Evolutionary conservation across 805 yeast genomes (phyloP).

Genomic region (Saccharomycopsis schoenii): DNA sequence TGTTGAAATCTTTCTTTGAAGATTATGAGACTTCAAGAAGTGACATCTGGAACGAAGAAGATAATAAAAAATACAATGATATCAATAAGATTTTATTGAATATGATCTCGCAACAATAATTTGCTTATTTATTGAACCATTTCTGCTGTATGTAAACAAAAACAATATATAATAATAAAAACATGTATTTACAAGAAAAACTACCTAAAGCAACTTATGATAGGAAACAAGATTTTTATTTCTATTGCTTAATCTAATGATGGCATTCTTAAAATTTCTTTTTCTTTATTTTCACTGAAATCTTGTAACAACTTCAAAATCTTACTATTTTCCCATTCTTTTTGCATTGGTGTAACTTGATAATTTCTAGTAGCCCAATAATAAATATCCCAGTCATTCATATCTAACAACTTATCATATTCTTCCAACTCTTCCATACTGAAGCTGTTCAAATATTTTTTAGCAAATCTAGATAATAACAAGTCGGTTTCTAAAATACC

Average conservation of each 20-base stretch:
- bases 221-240: too few relatives aligned
- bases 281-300: conserved; percentile 61
- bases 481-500: conserved; percentile 93
- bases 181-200: not conserved
- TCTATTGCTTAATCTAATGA: conserved; percentile 30
- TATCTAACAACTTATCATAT: conserved; percentile 77
- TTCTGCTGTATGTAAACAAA: not conserved
- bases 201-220: too few relatives aligned
- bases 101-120: not conserved
- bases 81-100: not conserved
- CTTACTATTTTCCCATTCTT: conserved; percentile 64
- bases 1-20: not conserved
- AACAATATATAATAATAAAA: not conserved
- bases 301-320: conserved; percentile 59
- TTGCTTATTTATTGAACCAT: not conserved
- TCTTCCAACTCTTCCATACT: conserved; percentile 63
- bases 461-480: conserved; percentile 76
- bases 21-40: conserved; percentile 4
- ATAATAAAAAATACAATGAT: not conserved
- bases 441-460: conserved; percentile 53
- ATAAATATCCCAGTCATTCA: conserved; percentile 98
- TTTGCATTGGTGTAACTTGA: conserved; percentile 78
- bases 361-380: conserved; percentile 92
- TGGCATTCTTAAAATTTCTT: conserved; percentile 83
- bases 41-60: conserved; percentile 10